Conservation (phyloP, 192 early-diverging fungal species). For the Ramicandelaber brevisporus region DNA sequence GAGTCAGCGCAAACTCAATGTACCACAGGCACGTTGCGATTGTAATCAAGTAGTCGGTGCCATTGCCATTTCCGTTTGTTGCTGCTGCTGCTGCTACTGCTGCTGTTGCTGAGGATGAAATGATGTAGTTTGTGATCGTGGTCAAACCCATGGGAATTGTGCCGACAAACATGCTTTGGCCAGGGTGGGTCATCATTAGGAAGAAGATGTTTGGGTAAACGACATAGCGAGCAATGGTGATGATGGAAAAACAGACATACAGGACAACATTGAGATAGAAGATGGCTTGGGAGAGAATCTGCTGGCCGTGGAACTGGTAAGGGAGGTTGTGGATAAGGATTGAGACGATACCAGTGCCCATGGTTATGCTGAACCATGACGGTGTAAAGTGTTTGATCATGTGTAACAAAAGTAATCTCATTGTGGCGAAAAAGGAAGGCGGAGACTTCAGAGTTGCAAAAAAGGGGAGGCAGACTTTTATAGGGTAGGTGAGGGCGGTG, state of each 20-base stretch:
- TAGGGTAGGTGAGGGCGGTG: too few species aligned
- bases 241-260: slow-evolving; percentile 6
- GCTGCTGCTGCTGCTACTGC: slow-evolving; percentile 12
- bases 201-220: slow-evolving; percentile 14
- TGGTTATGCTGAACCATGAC: slow-evolving; percentile 22
- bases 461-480: too few species aligned
- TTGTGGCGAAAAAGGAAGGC: neutral
- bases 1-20: slow-evolving; percentile 10
- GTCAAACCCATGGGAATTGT: slow-evolving; percentile 21
- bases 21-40: slow-evolving; percentile 18
- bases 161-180: slow-evolving; percentile 19
- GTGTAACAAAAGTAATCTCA: slow-evolving; percentile 3
- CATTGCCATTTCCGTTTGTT: too few species aligned
- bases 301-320: slow-evolving; percentile 10
- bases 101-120: slow-evolving; percentile 2
- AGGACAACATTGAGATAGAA: slow-evolving; percentile 12
- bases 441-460: too few species aligned
- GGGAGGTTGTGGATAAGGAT: slow-evolving; percentile 13
- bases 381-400: slow-evolving; percentile 20
- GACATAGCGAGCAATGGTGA: slow-evolving; percentile 8
- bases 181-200: slow-evolving; percentile 17
- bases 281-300: slow-evolving; percentile 13
- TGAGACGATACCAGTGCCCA: slow-evolving; percentile 21
- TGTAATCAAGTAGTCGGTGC: too few species aligned
- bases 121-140: slow-evolving; percentile 10